A percentile compares a stretch with the other conserved stretches of the same genome.
Evolutionary conservation across 164 flowering plant genomes (phyloP).

Genomic region (Liquidambar formosana): DNA sequence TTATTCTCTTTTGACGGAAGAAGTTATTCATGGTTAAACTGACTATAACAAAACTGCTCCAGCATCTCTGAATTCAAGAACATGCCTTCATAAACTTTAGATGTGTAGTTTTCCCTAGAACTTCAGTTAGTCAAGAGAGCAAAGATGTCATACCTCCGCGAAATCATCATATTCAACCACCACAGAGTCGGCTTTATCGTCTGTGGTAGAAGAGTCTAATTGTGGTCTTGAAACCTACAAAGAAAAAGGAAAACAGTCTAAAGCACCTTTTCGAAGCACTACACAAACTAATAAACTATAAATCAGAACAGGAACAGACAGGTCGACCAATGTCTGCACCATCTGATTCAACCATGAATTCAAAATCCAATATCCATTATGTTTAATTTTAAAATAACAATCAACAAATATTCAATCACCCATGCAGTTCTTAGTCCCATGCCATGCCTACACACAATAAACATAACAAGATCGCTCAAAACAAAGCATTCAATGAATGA

Average conservation of each 20-base stretch:
- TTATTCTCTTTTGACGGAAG: not conserved
- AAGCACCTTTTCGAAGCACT: not conserved
- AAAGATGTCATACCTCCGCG: slow-evolving; percentile 49
- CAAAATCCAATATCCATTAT: no score
- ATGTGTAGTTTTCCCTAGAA: not conserved
- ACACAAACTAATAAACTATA: not conserved
- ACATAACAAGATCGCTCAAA: no score
- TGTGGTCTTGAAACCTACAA: slow-evolving; percentile 44
- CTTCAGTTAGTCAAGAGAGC: not conserved
- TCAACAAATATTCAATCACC: not conserved
- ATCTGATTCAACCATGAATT: not conserved
- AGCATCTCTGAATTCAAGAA: not conserved
- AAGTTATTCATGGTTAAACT: not conserved
- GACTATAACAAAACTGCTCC: not conserved
- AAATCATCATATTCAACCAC: slow-evolving; percentile 71
- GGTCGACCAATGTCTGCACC: not conserved
- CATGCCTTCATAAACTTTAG: not conserved
- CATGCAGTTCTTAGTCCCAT: not conserved
- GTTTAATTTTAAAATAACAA: no score
- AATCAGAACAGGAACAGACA: not conserved
- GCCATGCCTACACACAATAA: no score
- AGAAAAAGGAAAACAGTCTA: not conserved
- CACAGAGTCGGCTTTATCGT: slow-evolving; percentile 47
- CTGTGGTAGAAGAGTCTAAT: slow-evolving; percentile 33
- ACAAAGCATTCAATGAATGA: not conserved